Evolutionary conservation across 1,139 yeast species (phyloP).

Genomic region (Yamadazyma epiphylla): DNA sequence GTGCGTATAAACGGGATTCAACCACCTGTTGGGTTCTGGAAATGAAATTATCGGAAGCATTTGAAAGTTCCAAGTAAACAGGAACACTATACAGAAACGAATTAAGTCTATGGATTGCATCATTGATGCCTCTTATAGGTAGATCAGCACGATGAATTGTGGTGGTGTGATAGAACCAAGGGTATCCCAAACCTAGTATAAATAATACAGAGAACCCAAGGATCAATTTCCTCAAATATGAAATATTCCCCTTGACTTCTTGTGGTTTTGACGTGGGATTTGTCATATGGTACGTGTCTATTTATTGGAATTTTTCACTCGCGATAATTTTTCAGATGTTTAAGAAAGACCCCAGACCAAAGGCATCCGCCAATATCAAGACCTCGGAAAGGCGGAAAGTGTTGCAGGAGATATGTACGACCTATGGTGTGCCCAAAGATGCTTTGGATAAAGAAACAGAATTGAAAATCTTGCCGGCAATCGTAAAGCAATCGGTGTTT

Average conservation of each 20-base stretch:
- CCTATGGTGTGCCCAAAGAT: slow-evolving; percentile 42
- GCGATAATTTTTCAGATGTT: slow-evolving; percentile 49
- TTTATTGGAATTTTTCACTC: slow-evolving; percentile 1
- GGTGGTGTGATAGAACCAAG: slow-evolving; percentile 71
- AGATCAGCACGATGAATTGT: slow-evolving; percentile 71
- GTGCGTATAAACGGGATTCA: slow-evolving; percentile 18
- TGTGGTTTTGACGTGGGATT: slow-evolving; percentile 1
- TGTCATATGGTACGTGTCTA: slow-evolving; percentile 1
- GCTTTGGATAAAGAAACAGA: slow-evolving; percentile 45
- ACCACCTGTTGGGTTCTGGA: slow-evolving; percentile 27
- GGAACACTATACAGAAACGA: slow-evolving; percentile 51
- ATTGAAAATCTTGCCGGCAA: slow-evolving; percentile 51
- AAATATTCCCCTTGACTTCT: slow-evolving; percentile 2
- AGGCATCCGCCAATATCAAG: slow-evolving; percentile 75
- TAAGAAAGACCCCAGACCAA: slow-evolving; percentile 60
- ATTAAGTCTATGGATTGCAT: slow-evolving; percentile 30
- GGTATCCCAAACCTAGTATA: slow-evolving; percentile 55
- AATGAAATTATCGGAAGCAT: slow-evolving; percentile 22
- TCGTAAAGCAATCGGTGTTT: slow-evolving; percentile 64
- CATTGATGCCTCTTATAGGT: slow-evolving; percentile 52
- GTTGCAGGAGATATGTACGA: slow-evolving; percentile 42
- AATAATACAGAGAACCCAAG: slow-evolving; percentile 18
- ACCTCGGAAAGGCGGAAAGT: slow-evolving; percentile 75
- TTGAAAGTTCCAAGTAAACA: slow-evolving; percentile 48
- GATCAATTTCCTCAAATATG: slow-evolving; percentile 7